Evolutionary conservation across 192 early-diverging fungal species (phyloP), one percentile per base, ranked within the genome.

Genomic region (Lobosporangium transversale): DNA sequence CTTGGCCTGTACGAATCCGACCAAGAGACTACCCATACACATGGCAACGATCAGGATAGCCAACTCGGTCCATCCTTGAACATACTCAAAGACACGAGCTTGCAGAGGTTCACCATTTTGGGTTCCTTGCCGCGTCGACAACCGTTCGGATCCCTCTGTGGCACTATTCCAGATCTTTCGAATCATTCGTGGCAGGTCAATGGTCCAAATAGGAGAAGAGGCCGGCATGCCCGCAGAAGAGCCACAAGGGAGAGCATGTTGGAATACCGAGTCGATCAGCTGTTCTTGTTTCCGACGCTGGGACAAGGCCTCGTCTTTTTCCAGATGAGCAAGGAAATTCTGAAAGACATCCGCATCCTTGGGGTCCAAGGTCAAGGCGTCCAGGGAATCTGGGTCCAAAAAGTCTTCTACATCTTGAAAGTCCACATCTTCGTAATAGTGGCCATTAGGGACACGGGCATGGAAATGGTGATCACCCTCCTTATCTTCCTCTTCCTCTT

Each of bases 301-400:
- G 21, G 15, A 7, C 36, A 23, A 17, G 9, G 24, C 3, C n/a
- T 14, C 26, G 29, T 47, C 51, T 36, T 31, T 55, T 9, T 76
- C 64, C 21, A 76, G 44, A 10, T 40, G 33, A 26, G 29, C 53
- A 63, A 76, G 57, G 14, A 76, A 76, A 12, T 66, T 53, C 5
- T 42, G 71, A 30, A 76, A 76, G n/a, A 67, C 26, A 14, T 5
- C 10, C 6, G 82, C 83, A 50, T 85, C 87, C 20, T 70, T 62
- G 15, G 80, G 73, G 26, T 81, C 80, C 35, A 70, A 33, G 26
- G 58, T 78, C 52, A 81, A 63, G 32, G 80, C 73, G 1, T 70
- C 60, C 12, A 78, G 31, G 20, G 63, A 62, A 20, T 66, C 68
- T 11, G 42, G 33, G n/a, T 66, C 64, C 44, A 58, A 40, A 5